Percentiles rank a stretch among this genome's conserved stretches.
These are phyloP conservation scores for Ganoderma lucidum DNA, from an alignment of 1,284 basidiomycete species.

Conservation along the genomic window DNA sequence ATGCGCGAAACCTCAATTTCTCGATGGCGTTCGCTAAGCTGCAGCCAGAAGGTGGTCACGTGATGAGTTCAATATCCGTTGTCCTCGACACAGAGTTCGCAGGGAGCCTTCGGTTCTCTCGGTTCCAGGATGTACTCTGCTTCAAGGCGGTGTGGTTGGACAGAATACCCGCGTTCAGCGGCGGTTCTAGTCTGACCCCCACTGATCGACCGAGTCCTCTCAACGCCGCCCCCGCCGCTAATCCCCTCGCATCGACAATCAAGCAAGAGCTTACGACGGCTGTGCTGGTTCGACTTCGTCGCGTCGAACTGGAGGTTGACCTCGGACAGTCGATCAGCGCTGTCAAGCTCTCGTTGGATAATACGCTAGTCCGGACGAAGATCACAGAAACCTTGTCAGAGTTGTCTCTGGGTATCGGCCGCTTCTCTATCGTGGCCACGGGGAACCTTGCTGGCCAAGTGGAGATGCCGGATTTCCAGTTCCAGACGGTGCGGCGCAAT, in stretches of 20 bases:
- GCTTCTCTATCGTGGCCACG: conserved; percentile 67
- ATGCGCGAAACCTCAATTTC: conserved; percentile 80
- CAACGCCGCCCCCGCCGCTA: conserved; percentile 18
- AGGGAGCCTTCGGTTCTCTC: conserved; percentile 78
- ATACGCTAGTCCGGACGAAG: conserved; percentile 67
- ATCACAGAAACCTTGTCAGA: conserved; percentile 66
- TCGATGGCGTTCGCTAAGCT: conserved; percentile 70
- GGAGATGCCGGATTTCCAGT: conserved; percentile 74
- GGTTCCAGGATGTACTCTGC: conserved; percentile 86
- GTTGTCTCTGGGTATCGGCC: conserved; percentile 71
- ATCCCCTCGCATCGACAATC: conserved; percentile 28
- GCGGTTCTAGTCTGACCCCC: conserved; percentile 45
- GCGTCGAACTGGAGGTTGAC: conserved; percentile 77
- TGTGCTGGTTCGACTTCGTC: conserved; percentile 74
- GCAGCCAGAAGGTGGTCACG: conserved; percentile 44
- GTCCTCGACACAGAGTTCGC: conserved; percentile 81
- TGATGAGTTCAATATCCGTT: conserved; percentile 69
- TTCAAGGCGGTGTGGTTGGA: conserved; percentile 94
- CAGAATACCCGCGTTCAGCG: conserved; percentile 75
- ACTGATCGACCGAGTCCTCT: conserved; percentile 34
- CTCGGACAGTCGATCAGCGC: conserved; percentile 78
- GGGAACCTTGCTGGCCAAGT: conserved; percentile 82
- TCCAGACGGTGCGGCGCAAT: conserved; percentile 74
- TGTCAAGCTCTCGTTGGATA: conserved; percentile 69
- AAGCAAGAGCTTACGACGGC: conserved; percentile 64